Base-by-base conservation (phyloP, 2,329 filamentous ascomycete species). In the Fusarium tanahbumbuense region DNA sequence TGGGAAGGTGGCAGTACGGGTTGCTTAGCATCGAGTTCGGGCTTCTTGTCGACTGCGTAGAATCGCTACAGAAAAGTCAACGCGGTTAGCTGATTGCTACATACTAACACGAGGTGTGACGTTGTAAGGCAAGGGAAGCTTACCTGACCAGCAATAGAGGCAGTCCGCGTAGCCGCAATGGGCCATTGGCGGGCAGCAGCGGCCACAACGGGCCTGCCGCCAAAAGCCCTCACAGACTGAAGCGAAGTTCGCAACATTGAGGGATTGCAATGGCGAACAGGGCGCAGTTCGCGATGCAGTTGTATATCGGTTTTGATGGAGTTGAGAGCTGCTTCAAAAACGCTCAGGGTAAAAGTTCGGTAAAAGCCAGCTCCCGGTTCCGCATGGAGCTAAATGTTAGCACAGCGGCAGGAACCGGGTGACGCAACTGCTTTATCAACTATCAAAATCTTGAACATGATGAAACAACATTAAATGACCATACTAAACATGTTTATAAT, bases 221-320 rank as follows among this genome's bases (percentile, higher is more conserved):
- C 83, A 79, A 89, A 81, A 76, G 85, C 83, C 84, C 84, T 88
- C 78, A 86, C 86, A 80, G 88, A 89, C 83, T 85, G 87, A 83
- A 91, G 83, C 81, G 88, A 90, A 81, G 87, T 88, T 84, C 88
- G 89, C 87, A 91, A 86, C 89, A 91, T 91, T 53, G 84, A 84
- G 84, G 83, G 82, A 83, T 83, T 84, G 80, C 78, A 79, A 81
- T 81, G 80, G 80, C 82, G 79, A 78, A 77, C 78, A 74, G 64
- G 77, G 75, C 79, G 74, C 75, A 70, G 71, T 68, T 69, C 66
- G 71, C 73, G 67, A 70, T 73, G 71, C 60, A 64, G 73, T 76
- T 71, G 72, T 65, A 70, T 74, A 45, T 79, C 75, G 74, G 76
- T 72, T 75, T 75, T 71, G 75, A 75, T 72, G 71, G 73, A 74